Percentiles rank a stretch among this genome's conserved stretches.
These are phyloP conservation scores for Lipomyces yamadae DNA, from an alignment of 805 yeast genomes.

Conservation along the genomic window DNA sequence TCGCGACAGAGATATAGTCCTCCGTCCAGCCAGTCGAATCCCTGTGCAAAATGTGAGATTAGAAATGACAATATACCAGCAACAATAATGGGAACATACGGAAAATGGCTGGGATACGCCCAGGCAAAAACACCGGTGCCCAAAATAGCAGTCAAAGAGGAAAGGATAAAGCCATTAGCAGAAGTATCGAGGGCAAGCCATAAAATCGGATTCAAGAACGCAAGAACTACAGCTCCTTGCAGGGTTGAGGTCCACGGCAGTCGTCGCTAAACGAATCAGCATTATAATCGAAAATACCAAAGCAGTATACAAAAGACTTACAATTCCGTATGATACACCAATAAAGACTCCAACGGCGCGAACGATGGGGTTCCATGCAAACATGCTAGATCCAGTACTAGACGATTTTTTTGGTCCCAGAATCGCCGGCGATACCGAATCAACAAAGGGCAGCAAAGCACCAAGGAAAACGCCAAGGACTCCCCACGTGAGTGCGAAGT, in stretches of 20 bases:
- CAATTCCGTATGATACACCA: constrained; percentile 49
- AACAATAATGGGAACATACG: constrained; percentile 14
- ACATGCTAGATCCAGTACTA: constrained; percentile 34
- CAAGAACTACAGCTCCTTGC: constrained; percentile 48
- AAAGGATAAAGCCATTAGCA: constrained; percentile 46
- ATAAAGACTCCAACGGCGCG: constrained; percentile 49
- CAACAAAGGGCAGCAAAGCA: constrained; percentile 41
- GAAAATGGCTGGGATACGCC: constrained; percentile 36
- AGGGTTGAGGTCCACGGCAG: constrained; percentile 47
- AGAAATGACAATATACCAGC: background rate
- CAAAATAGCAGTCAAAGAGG: constrained; percentile 43
- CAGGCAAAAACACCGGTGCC: constrained; percentile 43
- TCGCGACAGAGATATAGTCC: constrained; percentile 40
- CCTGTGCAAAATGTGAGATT: constrained; percentile 32
- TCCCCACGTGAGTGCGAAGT: constrained; percentile 42
- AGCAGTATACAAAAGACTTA: constrained; percentile 7
- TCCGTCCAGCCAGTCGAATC: constrained; percentile 37
- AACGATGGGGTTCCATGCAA: constrained; percentile 46
- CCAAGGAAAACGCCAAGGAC: constrained; percentile 42
- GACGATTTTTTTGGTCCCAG: constrained; percentile 27
- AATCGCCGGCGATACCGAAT: constrained; percentile 32
- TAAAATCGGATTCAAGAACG: constrained; percentile 48
- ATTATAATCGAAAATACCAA: background rate
- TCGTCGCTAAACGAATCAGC: constrained; percentile 39
- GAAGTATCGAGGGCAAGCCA: constrained; percentile 50